Percentiles rank a stretch among this genome's conserved stretches.
Conservation (phyloP, 169 alveolate species). For the Plasmodium falciparum region DNA sequence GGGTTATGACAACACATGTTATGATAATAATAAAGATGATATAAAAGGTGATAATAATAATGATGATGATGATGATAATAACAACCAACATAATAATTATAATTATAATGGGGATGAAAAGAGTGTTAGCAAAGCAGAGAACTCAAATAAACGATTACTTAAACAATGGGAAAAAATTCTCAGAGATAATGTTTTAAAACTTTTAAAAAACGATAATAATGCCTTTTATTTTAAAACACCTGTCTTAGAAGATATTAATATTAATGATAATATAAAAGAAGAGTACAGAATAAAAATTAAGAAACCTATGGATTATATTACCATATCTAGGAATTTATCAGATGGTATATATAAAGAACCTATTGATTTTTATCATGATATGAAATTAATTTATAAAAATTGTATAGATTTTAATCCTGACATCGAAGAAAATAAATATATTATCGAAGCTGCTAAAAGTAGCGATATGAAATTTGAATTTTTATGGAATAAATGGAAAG, state of each 20-base stretch:
- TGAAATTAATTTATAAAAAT: slow-evolving; percentile 48
- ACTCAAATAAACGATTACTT: not conserved
- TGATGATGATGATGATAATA: no score
- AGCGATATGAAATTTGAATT: slow-evolving; percentile 23
- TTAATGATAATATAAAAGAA: slow-evolving; percentile 23
- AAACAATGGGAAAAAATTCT: slow-evolving; percentile 31
- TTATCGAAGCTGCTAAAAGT: slow-evolving; percentile 48
- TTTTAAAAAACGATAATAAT: slow-evolving; percentile 21
- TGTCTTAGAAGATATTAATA: slow-evolving; percentile 37
- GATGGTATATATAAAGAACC: slow-evolving; percentile 38
- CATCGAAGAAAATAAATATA: slow-evolving; percentile 28
- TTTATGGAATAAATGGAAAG: slow-evolving; percentile 49
- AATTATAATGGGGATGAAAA: not conserved
- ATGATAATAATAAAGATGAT: no score
- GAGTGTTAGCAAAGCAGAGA: not conserved
- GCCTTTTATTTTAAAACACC: slow-evolving; percentile 48
- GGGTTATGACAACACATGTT: no score
- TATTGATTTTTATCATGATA: slow-evolving; percentile 15
- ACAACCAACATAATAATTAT: no score
- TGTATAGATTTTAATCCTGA: slow-evolving; percentile 64
- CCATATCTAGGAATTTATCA: slow-evolving; percentile 24
- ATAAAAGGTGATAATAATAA: no score
- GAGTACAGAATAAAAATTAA: slow-evolving; percentile 38
- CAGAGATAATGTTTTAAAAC: slow-evolving; percentile 23
- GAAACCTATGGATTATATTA: slow-evolving; percentile 59